A percentile compares a stretch with the other conserved stretches of the same genome.
Evolutionary conservation across 306 rosid species (phyloP).

Genomic region (Ochetophila trinervis): DNA sequence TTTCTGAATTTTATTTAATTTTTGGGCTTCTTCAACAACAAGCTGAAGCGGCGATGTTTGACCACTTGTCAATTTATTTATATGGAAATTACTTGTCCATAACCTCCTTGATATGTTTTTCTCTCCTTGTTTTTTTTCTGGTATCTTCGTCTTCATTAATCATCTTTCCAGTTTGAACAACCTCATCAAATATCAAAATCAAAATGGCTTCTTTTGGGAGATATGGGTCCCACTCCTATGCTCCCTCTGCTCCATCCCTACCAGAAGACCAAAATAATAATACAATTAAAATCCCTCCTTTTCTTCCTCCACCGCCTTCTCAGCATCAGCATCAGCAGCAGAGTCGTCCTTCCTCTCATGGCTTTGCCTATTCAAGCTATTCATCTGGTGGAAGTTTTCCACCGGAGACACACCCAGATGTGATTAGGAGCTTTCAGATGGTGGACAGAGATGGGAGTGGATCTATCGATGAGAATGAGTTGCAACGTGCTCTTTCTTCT

Average conservation of each 20-base stretch:
- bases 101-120: too few relatives aligned
- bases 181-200: too few relatives aligned
- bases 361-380: constrained; percentile 19
- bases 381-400: constrained; percentile 48
- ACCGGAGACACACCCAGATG: constrained; percentile 62
- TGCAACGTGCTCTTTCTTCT: constrained; percentile 84
- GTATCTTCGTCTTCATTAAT: too few relatives aligned
- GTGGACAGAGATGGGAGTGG: constrained; percentile 87
- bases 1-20: too few relatives aligned
- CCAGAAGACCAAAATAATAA: constrained; percentile 30
- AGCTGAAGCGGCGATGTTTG: too few relatives aligned
- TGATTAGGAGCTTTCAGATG: constrained; percentile 66
- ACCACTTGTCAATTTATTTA: too few relatives aligned
- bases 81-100: too few relatives aligned
- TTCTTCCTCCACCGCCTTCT: constrained; percentile 15
- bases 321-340: neutral
- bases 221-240: constrained; percentile 40
- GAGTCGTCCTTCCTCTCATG: neutral
- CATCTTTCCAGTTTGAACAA: too few relatives aligned
- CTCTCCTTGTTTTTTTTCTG: too few relatives aligned
- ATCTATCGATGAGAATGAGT: constrained; percentile 64
- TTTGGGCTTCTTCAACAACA: too few relatives aligned
- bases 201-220: constrained; percentile 50
- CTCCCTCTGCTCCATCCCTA: constrained; percentile 58
- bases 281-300: neutral